Conservation (phyloP, 805 yeast genomes). For the Hanseniaspora thailandica region DNA sequence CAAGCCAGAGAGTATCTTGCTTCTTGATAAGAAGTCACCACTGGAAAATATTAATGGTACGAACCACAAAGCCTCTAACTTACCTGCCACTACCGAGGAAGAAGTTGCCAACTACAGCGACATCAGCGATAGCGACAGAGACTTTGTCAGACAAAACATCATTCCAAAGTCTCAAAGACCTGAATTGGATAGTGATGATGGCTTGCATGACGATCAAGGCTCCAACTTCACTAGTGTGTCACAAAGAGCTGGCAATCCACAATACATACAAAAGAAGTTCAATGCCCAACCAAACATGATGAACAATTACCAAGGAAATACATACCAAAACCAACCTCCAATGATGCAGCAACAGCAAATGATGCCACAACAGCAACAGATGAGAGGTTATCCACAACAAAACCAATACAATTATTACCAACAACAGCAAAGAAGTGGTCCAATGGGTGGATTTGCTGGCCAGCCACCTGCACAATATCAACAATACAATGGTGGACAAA, state of each 20-base stretch:
- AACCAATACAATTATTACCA: conserved; percentile 3
- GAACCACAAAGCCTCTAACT: conserved; percentile 5
- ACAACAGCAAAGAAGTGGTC: conserved; percentile 7
- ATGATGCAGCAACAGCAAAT: background rate
- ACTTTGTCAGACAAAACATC: conserved; percentile 18
- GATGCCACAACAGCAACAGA: conserved; percentile 16
- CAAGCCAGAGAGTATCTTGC: conserved; percentile 11
- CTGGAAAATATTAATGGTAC: conserved; percentile 5
- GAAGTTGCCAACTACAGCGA: conserved; percentile 15
- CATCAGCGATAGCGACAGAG: conserved; percentile 19
- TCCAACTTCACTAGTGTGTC: conserved; percentile 72
- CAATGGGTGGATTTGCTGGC: conserved; percentile 15
- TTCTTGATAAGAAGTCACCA: conserved; percentile 11
- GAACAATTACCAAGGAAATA: conserved; percentile 13
- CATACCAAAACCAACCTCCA: conserved; percentile 16
- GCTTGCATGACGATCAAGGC: conserved; percentile 27
- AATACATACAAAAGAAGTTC: conserved; percentile 28
- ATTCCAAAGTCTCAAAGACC: conserved; percentile 20
- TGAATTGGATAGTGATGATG: conserved; percentile 21
- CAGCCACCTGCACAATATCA: conserved; percentile 11
- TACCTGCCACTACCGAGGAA: conserved; percentile 15
- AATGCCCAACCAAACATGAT: conserved; percentile 5
- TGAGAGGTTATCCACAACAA: conserved; percentile 16
- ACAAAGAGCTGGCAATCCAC: conserved; percentile 60
- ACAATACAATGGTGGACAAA: background rate